A percentile compares a stretch with the other conserved stretches of the same genome.
phyloP scores from a whole-genome alignment of 129 eudicot genomes.

The Flaveria linearis region DNA sequence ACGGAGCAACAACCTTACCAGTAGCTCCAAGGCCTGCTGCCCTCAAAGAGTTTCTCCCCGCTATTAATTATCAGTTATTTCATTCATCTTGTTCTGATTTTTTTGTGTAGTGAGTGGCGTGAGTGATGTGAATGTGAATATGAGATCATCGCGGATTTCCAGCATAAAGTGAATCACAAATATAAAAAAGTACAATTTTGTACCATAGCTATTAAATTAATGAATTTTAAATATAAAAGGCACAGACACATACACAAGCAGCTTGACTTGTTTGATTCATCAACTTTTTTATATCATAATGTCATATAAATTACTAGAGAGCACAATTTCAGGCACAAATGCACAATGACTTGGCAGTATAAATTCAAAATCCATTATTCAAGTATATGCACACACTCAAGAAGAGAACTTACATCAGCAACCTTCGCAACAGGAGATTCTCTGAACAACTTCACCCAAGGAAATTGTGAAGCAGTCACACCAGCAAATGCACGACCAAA shows the following conservation, averaged over 20 bases:
- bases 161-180: constrained; percentile 5
- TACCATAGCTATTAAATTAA: not conserved
- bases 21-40: too few relatives aligned
- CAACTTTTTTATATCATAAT: not conserved
- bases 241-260: not conserved
- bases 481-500: constrained; percentile 74
- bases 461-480: constrained; percentile 72
- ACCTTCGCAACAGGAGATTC: constrained; percentile 66
- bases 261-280: not conserved
- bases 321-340: constrained; percentile 6
- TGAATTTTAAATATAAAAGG: constrained; percentile 3
- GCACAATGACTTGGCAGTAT: not conserved
- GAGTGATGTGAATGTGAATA: not conserved
- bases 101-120: not conserved
- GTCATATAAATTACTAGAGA: not conserved
- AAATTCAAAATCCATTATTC: not conserved
- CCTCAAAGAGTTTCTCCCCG: too few relatives aligned
- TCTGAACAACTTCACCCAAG: constrained; percentile 76
- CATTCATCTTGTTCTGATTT: not conserved
- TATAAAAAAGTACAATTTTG: not conserved
- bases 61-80: not conserved
- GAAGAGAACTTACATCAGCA: constrained; percentile 62
- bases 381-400: constrained; percentile 7
- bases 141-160: not conserved
- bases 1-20: too few relatives aligned